phyloP scores from a whole-genome alignment of 768 basidiomycete species.

The Exidia glandulosa region DNA sequence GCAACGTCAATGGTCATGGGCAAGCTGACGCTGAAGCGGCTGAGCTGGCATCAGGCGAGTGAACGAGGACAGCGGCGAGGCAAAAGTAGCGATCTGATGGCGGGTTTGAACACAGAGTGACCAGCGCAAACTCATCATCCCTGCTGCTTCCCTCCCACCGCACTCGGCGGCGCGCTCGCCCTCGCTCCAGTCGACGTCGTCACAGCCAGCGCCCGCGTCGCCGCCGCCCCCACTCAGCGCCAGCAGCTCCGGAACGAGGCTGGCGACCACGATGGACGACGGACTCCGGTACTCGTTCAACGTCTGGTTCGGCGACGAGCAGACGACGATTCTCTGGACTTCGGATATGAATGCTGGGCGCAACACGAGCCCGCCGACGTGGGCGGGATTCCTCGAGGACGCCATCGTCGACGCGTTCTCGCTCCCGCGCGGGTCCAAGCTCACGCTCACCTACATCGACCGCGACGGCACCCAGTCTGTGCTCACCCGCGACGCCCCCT shows the following conservation, averaged over 20 bases:
- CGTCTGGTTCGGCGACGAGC: conserved; percentile 1
- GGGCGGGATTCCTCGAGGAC: not conserved
- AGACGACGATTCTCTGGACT: not conserved
- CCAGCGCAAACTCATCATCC: not conserved
- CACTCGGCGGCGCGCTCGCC: not conserved
- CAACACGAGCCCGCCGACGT: not conserved
- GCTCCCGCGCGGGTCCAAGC: not conserved
- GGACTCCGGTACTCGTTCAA: not conserved
- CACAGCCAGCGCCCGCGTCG: too few species aligned
- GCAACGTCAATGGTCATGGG: not conserved
- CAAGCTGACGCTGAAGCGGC: not conserved
- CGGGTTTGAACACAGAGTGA: not conserved
- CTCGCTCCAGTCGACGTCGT: not conserved
- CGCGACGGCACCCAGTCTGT: not conserved
- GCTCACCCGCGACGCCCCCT: not conserved
- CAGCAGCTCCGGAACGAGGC: not conserved
- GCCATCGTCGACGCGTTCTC: not conserved
- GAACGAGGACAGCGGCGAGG: not conserved
- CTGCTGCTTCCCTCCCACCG: not conserved
- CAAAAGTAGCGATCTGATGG: not conserved
- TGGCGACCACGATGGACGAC: not conserved
- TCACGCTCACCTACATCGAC: not conserved
- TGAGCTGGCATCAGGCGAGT: not conserved
- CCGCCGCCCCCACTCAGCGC: too few species aligned
- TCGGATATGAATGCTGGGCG: not conserved